Conservation (phyloP, 225 moss, liverwort and hornwort species). For the Polytrichum formosum region DNA sequence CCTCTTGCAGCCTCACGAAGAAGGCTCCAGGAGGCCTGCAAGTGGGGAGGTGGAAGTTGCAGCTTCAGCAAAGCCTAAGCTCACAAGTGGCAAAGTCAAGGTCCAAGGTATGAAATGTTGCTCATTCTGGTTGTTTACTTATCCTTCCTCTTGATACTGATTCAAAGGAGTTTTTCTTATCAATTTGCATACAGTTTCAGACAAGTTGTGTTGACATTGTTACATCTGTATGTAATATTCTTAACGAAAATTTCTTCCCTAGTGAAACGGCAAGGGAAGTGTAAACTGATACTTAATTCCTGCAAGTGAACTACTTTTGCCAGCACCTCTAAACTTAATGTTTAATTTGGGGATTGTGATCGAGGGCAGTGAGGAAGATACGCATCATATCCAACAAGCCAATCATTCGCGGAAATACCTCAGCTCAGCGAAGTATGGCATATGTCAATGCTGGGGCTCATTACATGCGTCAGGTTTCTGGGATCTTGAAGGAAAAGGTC, state of each 20-base stretch:
- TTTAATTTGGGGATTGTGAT: slow-evolving; percentile 18
- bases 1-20: slow-evolving; percentile 85
- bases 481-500: slow-evolving; percentile 92
- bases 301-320: too few species aligned
- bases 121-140: not conserved
- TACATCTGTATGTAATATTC: too few species aligned
- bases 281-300: too few species aligned
- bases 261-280: too few species aligned
- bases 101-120: slow-evolving; percentile 63
- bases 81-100: slow-evolving; percentile 71
- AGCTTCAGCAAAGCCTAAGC: slow-evolving; percentile 72
- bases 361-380: slow-evolving; percentile 85
- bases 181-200: too few species aligned
- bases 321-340: too few species aligned
- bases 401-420: slow-evolving; percentile 70
- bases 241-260: too few species aligned
- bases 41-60: slow-evolving; percentile 67
- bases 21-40: slow-evolving; percentile 46
- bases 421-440: slow-evolving; percentile 75
- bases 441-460: slow-evolving; percentile 98
- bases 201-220: too few species aligned
- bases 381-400: slow-evolving; percentile 77
- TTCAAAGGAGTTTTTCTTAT: too few species aligned
- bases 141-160: too few species aligned
- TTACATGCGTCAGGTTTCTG: slow-evolving; percentile 97